These are phyloP conservation scores for Tilletia indica DNA, from an alignment of 1,284 basidiomycete genomes.

Conservation along the genomic window DNA sequence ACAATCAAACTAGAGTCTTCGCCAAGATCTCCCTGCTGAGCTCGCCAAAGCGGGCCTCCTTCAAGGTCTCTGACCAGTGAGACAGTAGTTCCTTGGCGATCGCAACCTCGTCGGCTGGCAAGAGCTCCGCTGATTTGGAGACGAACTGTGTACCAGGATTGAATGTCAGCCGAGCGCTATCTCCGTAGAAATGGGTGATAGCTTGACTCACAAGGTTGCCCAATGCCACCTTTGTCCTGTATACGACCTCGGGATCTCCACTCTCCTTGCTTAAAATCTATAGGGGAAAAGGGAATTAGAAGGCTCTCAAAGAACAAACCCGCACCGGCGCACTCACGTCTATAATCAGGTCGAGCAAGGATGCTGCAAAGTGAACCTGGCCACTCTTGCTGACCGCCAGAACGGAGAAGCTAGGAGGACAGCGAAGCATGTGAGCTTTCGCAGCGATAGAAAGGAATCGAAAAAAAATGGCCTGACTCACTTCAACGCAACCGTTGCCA, in stretches of 20 bases:
- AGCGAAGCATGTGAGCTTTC: no score
- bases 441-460: no score
- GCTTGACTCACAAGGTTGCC: slow-evolving; percentile 71
- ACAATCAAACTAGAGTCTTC: slow-evolving; percentile 6
- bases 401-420: slow-evolving; percentile 11
- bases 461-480: slow-evolving; percentile 51
- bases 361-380: slow-evolving; percentile 22
- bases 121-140: not conserved
- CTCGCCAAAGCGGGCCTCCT: slow-evolving; percentile 16
- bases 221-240: slow-evolving; percentile 78
- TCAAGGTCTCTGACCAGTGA: slow-evolving; percentile 12
- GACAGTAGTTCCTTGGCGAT: slow-evolving; percentile 17
- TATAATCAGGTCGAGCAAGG: slow-evolving; percentile 36
- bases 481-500: slow-evolving; percentile 80
- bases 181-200: not conserved
- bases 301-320: not conserved
- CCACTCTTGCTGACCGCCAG: slow-evolving; percentile 4
- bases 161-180: not conserved
- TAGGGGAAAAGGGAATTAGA: not conserved
- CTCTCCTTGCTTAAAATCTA: slow-evolving; percentile 57
- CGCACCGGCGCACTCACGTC: slow-evolving; percentile 28
- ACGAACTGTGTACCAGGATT: slow-evolving; percentile 11
- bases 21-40: slow-evolving; percentile 15
- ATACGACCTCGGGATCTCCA: slow-evolving; percentile 76
- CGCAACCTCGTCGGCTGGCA: not conserved